Evolutionary conservation across 1,284 basidiomycete genomes (phyloP), one percentile per base, ranked within the genome.

Genomic region (Meira nashicola): DNA sequence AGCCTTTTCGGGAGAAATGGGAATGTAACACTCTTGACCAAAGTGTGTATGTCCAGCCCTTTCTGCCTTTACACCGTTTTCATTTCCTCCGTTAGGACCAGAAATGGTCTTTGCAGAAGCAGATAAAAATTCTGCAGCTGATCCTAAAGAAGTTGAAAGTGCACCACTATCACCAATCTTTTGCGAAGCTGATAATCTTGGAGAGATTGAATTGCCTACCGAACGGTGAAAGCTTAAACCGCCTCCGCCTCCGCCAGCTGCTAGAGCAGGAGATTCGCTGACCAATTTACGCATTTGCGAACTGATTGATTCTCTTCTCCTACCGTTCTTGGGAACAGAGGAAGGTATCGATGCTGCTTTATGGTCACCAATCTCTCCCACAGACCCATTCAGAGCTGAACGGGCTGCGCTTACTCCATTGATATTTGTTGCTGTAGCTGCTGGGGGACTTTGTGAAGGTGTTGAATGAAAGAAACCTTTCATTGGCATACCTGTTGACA

Each of bases 101-200:
- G 28, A 41, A 8, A 19, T 5, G 23, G 50, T 21, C 50, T 39
- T 53, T 37, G 50, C 50, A 33, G 39, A 53, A 19, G 68, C 52
- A 38, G 68, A 64, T 53, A 73, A 63, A 1, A 73, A 73, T 46
- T 75, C 73, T 14, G 67, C 75, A 15, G 75, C 75, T 5, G 75
- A 68, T 28, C 74, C 74, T 15, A 77, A 73, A 21, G 72, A 74
- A 7, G 74, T 71, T 10, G 75, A 73, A 14, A 71, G 23, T 23
- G 23, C 25, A 17, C 58, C 52, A 23, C 57, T 62, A 57, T 60
- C 55, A n/a, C 65, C 55, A 21, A 65, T 65, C 2, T 47, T 54
- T 10, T n/a, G 39, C 19, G 39, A 14, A 17, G 21, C 39, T 3
- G 52, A 37, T n/a, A 15, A 14, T 49, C 69, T 62, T 2, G 46